phyloP scores from a whole-genome alignment of 768 basidiomycete species.

The Lactarius sp. region DNA sequence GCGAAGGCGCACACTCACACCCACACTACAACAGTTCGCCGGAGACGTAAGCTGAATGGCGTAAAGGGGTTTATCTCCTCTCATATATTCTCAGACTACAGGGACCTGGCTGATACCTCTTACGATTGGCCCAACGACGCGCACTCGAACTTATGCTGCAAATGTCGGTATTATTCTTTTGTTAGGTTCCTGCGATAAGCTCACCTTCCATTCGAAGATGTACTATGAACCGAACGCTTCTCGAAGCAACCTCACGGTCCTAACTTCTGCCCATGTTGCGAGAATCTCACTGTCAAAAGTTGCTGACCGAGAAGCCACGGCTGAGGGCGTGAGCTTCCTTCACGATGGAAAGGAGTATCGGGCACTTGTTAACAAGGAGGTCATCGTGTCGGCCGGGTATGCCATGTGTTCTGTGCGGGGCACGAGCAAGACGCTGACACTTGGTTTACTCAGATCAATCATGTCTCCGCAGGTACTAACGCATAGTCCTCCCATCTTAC shows the following conservation, averaged over 20 bases:
- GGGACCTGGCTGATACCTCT: constrained; percentile 15
- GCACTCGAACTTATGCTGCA: constrained; percentile 18
- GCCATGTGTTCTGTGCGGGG: background rate
- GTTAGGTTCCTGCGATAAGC: too few species aligned
- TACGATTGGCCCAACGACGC: constrained; percentile 4
- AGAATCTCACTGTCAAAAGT: constrained; percentile 11
- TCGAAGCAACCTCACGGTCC: constrained; percentile 26
- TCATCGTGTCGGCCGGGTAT: constrained; percentile 24
- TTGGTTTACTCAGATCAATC: constrained; percentile 3
- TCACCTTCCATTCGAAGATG: constrained; percentile 3
- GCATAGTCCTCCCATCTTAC: too few species aligned
- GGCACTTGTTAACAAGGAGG: constrained; percentile 16
- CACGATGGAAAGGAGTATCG: constrained; percentile 9
- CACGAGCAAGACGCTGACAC: background rate
- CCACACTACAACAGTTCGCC: constrained; percentile 9
- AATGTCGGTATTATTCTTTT: constrained; percentile 8
- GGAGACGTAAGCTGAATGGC: constrained; percentile 17
- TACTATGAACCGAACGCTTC: constrained; percentile 27
- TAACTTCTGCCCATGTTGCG: constrained; percentile 22
- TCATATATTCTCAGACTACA: constrained; percentile 8
- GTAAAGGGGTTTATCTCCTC: background rate
- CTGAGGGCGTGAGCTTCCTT: constrained; percentile 18
- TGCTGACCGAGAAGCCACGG: background rate
- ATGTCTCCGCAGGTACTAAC: constrained; percentile 18
- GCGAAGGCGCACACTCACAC: background rate